A percentile compares a stretch with the other conserved stretches of the same genome.
These are phyloP conservation scores for Rhizopus delemar DNA, from an alignment of 371 early-diverging fungal genomes.

Conservation along the genomic window DNA sequence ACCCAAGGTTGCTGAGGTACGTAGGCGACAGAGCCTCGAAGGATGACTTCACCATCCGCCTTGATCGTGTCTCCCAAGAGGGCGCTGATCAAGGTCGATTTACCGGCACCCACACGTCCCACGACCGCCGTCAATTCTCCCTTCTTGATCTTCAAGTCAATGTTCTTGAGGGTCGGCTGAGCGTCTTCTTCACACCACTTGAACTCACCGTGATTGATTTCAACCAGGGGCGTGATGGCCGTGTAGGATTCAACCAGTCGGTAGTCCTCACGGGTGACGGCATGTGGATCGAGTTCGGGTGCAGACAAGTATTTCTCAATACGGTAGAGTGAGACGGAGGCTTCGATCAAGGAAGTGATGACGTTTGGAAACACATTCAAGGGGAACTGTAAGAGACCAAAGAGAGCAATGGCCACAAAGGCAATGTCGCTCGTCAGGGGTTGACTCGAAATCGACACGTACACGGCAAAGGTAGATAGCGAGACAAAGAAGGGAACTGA, in stretches of 20 bases:
- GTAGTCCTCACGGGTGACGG: constrained; percentile 56
- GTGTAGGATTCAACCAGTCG: constrained; percentile 31
- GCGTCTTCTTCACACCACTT: constrained; percentile 38
- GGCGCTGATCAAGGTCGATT: constrained; percentile 80
- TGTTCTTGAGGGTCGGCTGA: constrained; percentile 58
- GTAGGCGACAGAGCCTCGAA: constrained; percentile 87
- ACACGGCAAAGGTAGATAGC: constrained; percentile 82
- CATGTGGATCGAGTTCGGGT: constrained; percentile 74
- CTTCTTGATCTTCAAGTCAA: constrained; percentile 64
- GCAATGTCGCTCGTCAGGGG: constrained; percentile 77
- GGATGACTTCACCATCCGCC: constrained; percentile 61
- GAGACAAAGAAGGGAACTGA: constrained; percentile 89
- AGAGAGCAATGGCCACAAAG: constrained; percentile 88
- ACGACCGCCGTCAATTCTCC: constrained; percentile 77
- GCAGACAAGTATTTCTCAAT: constrained; percentile 75
- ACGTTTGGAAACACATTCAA: constrained; percentile 65
- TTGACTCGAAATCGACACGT: constrained; percentile 55
- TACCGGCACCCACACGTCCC: constrained; percentile 89
- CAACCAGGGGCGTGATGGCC: constrained; percentile 41
- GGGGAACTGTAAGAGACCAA: constrained; percentile 94
- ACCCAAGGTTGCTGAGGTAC: constrained; percentile 94
- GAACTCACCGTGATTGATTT: constrained; percentile 35
- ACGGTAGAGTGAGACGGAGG: constrained; percentile 81
- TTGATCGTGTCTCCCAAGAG: constrained; percentile 88
- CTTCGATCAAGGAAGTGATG: constrained; percentile 76